These are phyloP conservation scores for Hippophae gyantsensis DNA, from an alignment of 306 rosid species.

Conservation along the genomic window DNA sequence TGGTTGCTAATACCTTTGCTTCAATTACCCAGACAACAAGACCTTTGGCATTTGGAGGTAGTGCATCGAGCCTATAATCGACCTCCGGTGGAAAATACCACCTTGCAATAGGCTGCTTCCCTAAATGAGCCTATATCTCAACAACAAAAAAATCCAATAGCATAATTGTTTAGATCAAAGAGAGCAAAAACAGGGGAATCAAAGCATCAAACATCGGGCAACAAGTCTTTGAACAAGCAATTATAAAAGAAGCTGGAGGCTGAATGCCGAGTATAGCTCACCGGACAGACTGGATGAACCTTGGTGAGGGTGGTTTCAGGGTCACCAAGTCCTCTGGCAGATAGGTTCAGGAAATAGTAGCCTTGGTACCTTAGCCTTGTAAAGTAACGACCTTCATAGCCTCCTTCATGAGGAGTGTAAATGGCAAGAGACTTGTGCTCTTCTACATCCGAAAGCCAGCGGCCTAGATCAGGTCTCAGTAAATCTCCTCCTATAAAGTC, in stretches of 20 bases:
- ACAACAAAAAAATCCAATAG: not conserved
- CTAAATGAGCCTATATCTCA: constrained; percentile 40
- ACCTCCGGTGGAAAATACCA: constrained; percentile 98
- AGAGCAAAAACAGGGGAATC: not conserved
- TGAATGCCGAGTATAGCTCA: constrained; percentile 20
- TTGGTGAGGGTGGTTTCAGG: constrained; percentile 87
- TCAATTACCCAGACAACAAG: constrained; percentile 54
- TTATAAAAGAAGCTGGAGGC: too few species aligned
- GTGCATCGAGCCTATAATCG: constrained; percentile 78
- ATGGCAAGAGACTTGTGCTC: constrained; percentile 89
- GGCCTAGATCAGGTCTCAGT: constrained; percentile 55
- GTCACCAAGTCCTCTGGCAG: constrained; percentile 90
- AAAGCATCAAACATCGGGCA: too few species aligned
- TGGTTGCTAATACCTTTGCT: constrained; percentile 34
- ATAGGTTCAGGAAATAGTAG: constrained; percentile 77
- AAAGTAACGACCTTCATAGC: constrained; percentile 81
- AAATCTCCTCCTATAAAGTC: constrained; percentile 93
- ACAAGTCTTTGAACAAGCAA: too few species aligned
- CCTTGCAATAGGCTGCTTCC: constrained; percentile 63
- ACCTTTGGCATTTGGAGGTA: constrained; percentile 80
- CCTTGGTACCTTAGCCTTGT: constrained; percentile 64
- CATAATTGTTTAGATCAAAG: not conserved
- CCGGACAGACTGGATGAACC: constrained; percentile 90
- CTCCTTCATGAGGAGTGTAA: constrained; percentile 92
- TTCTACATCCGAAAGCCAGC: constrained; percentile 83